Base-by-base conservation (phyloP, 2,329 filamentous ascomycete species). In the Penicillium sp. region DNA sequence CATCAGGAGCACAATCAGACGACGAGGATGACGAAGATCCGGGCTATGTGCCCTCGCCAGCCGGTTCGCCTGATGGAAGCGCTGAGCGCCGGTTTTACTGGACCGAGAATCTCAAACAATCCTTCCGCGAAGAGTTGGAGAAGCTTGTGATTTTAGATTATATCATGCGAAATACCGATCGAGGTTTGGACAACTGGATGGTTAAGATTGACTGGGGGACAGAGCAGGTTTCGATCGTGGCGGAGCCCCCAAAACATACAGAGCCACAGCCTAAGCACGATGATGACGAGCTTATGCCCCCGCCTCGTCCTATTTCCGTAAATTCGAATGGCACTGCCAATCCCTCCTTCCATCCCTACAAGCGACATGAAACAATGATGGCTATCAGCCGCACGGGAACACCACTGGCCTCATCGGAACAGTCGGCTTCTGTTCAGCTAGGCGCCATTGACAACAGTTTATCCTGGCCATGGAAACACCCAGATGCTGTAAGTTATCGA, bases 131-230 rank as follows among this genome's bases (percentile, higher is more conserved):
- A 73, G 90, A 97, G 75, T 81, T 99, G 45, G 94, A 99, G 76
- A 97, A 97, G 74, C 80, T 99, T 8, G 95, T 99, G 22, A 96
- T 99, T 67, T 75, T 99, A 62, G 94, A 99, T 75, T 99, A 99
- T 72, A 96, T 99, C 61, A 99, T 99, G 94, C 86, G 94, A 55
- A 99, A 99, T 70, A 99, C 94, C 1, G 94, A 99, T 72, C 85
- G 94, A 75, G 94, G 94, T 1, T 80, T 97, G 54, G 94, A 99
- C 72, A 99, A 99, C 67, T 99, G 94, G 94, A 99, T 99, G 94
- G 91, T 99, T 70, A 94, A 91, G 73, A 90, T 99, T 31, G 92
- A 99, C 73, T 90, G 87, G 82, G 84, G 91, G 64, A 86, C 84
- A 3, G 86, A 94, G 67, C 84, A 88, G 66, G 93, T 94, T 12